Evolutionary conservation across 139 green algal species (phyloP), one percentile per base, ranked within the genome.

Genomic region (Nannochloris sp.): DNA sequence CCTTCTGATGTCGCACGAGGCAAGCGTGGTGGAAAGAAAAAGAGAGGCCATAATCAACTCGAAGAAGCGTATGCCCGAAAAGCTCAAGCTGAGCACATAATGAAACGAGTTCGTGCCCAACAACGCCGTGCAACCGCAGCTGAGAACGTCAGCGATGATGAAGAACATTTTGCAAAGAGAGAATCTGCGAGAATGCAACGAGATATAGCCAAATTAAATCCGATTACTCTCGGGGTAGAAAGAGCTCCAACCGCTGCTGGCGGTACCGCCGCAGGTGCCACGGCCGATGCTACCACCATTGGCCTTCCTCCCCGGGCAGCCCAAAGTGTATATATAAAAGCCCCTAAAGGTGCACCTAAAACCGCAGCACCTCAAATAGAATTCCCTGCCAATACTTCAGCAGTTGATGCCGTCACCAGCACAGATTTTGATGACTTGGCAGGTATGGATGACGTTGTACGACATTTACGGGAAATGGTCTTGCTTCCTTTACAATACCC

Each of bases 401-500:
- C 14, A 19, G 63, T 70, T 29, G 33, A 38, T 38, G 54, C 38
- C 63, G 62, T 70, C 6, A 30, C 63, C 0, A n/a, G 29, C 32
- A 70, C 63, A 10, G 63, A 70, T n/a, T 70, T 70, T 23, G 37
- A n/a, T 9, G 23, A 1, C 2, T 37, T 70, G 32, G 63, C 63
- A 15, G 63, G 63, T 6, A 54, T 70, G 63, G 63, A 54, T 70
- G 44, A 39, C n/a, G n/a, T n/a, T n/a, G n/a, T n/a, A n/a, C n/a
- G n/a, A n/a, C n/a, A n/a, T n/a, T n/a, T 94, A 42, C 67, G 65
- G 44, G 75, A 95, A 71, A 63, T 88, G 6, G 83, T 95, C 42
- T 81, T 89, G 66, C 85, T 85, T 64, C 89, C 89, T 6, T 72
- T 96, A 8, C 76, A 74, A 37, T 85, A 96, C 67, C 90, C 87